A percentile compares a stretch with the other conserved stretches of the same genome.
phyloP scores from a whole-genome alignment of 2,329 filamentous ascomycete genomes.

The Aspergillus ochraceoroseus region DNA sequence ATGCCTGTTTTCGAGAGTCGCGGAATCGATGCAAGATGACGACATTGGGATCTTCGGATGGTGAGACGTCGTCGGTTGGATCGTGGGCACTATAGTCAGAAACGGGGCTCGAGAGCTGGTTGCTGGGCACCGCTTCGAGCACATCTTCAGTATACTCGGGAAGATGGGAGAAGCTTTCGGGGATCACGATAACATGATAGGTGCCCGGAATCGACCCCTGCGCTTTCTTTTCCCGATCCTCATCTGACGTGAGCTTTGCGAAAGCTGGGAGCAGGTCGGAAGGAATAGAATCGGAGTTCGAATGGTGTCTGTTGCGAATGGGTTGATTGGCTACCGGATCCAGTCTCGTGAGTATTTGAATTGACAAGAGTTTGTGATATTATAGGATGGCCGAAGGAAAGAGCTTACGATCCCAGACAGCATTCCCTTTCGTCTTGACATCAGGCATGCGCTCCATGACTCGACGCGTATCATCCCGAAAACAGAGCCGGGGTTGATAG shows the following conservation, averaged over 20 bases:
- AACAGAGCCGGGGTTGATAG: slow-evolving; percentile 54
- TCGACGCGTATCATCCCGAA: slow-evolving; percentile 51
- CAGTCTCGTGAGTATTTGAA: slow-evolving; percentile 14
- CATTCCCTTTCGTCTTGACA: slow-evolving; percentile 49
- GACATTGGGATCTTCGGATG: slow-evolving; percentile 44
- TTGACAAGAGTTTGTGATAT: not conserved
- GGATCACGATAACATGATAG: slow-evolving; percentile 53
- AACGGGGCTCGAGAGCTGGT: slow-evolving; percentile 24
- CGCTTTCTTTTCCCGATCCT: slow-evolving; percentile 56
- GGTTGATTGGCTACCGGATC: slow-evolving; percentile 29
- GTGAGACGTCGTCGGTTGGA: slow-evolving; percentile 20
- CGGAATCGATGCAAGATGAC: slow-evolving; percentile 51
- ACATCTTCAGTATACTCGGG: slow-evolving; percentile 48
- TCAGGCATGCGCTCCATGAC: slow-evolving; percentile 51
- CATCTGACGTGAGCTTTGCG: slow-evolving; percentile 50
- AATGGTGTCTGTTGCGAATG: slow-evolving; percentile 24
- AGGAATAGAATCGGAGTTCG: slow-evolving; percentile 26
- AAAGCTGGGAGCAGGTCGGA: slow-evolving; percentile 53
- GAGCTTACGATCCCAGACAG: slow-evolving; percentile 54
- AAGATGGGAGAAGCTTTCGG: slow-evolving; percentile 50
- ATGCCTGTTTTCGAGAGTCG: slow-evolving; percentile 38
- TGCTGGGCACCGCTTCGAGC: slow-evolving; percentile 18
- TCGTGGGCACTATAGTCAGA: slow-evolving; percentile 29
- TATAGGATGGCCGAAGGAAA: slow-evolving; percentile 3
- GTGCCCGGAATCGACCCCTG: slow-evolving; percentile 50